A percentile compares a stretch with the other conserved stretches of the same genome.
phyloP scores from a whole-genome alignment of 345 rosid genomes.

The Pseudoturritis turrita region DNA sequence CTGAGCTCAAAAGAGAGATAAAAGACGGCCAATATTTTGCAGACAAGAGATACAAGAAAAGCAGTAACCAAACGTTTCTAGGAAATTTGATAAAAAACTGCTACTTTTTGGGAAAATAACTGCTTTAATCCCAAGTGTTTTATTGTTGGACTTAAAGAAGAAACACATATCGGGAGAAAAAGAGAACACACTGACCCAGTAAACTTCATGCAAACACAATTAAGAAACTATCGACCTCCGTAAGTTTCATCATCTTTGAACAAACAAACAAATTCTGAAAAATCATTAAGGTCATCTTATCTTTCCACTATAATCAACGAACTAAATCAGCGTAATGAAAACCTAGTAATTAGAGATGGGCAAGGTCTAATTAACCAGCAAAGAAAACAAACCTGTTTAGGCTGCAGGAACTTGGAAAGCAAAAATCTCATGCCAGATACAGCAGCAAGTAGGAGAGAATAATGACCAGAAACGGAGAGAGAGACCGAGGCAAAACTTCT shows the following conservation, averaged over 20 bases:
- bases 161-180: no score
- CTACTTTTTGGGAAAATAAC: no score
- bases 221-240: background rate
- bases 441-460: background rate
- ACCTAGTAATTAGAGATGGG: background rate
- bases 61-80: background rate
- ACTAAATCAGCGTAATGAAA: background rate
- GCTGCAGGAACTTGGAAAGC: background rate
- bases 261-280: background rate
- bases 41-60: background rate
- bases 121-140: no score
- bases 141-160: no score
- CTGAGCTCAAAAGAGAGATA: background rate
- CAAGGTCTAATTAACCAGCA: background rate
- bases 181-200: background rate
- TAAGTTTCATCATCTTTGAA: background rate
- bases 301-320: background rate
- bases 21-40: background rate
- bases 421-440: constrained; percentile 11
- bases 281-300: background rate
- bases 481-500: background rate
- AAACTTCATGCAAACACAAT: constrained; percentile 1
- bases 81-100: no score
- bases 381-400: constrained; percentile 5
- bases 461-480: background rate